Evolutionary conservation across 1,284 basidiomycete genomes (phyloP).

Genomic region (Bjerkandera adusta): DNA sequence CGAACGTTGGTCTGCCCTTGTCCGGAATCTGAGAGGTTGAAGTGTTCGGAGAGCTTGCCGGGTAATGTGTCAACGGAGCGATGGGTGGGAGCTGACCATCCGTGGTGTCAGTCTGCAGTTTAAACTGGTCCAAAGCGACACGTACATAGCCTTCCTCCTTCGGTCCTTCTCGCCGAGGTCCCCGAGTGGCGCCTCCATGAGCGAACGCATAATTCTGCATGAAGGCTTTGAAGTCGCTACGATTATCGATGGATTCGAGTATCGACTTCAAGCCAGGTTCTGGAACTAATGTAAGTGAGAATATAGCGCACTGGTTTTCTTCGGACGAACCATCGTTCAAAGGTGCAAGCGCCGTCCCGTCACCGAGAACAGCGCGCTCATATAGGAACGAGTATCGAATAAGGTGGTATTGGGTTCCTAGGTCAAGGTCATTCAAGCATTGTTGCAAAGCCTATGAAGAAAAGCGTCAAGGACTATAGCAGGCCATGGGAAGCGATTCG

Average conservation of each 20-base stretch:
- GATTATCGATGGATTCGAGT: conserved; percentile 91
- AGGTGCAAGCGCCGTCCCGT: conserved; percentile 83
- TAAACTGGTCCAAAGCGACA: conserved; percentile 29
- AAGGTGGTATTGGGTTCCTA: conserved; percentile 96
- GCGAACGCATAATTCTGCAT: conserved; percentile 97
- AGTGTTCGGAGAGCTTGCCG: conserved; percentile 29
- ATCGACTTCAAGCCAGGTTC: conserved; percentile 82
- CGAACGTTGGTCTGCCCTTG: conserved; percentile 79
- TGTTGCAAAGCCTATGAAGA: conserved; percentile 83
- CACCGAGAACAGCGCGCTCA: conserved; percentile 87
- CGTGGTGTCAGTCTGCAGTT: conserved; percentile 7
- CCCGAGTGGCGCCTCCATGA: conserved; percentile 62
- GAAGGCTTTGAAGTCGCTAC: conserved; percentile 91
- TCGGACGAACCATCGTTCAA: conserved; percentile 55
- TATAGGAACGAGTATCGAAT: conserved; percentile 93
- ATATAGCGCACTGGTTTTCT: conserved; percentile 1
- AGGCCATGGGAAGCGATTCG: conserved; percentile 18
- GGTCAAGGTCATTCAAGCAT: conserved; percentile 93
- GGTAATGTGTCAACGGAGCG: conserved; percentile 18
- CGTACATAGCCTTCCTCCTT: conserved; percentile 86
- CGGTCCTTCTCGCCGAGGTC: conserved; percentile 80
- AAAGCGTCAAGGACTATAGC: not conserved
- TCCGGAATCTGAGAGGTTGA: conserved; percentile 46
- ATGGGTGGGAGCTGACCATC: conserved; percentile 59
- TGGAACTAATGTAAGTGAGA: conserved; percentile 22